A percentile compares a stretch with the other conserved stretches of the same genome.
These are phyloP conservation scores for Fusarium concolor DNA, from an alignment of 2,329 filamentous ascomycete genomes.

Conservation along the genomic window DNA sequence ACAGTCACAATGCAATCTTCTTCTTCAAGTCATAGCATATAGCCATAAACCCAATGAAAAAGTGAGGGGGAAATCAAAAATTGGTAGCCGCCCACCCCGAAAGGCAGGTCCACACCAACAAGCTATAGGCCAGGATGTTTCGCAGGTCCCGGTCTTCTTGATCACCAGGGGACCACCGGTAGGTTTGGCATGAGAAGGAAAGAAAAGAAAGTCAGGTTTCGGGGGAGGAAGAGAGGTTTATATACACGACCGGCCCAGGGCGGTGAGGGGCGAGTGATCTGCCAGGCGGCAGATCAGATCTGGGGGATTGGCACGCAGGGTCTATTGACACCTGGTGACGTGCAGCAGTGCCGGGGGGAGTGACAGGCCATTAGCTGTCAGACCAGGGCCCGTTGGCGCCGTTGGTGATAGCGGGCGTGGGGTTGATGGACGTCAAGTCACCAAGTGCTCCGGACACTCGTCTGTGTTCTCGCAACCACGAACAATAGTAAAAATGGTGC, in stretches of 20 bases:
- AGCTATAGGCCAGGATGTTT: constrained; percentile 6
- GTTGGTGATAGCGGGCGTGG: constrained; percentile 6
- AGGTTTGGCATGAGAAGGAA: background rate
- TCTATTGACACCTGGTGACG: constrained; percentile 2
- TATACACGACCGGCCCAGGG: constrained; percentile 7
- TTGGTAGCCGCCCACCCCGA: constrained; percentile 7
- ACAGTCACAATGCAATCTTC: constrained; percentile 2
- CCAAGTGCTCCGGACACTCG: constrained; percentile 13
- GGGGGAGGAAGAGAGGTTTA: background rate
- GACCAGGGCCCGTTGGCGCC: background rate
- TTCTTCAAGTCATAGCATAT: constrained; percentile 39
- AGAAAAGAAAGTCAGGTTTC: background rate
- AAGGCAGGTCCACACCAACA: background rate
- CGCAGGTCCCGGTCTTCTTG: constrained; percentile 23
- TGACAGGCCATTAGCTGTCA: constrained; percentile 5
- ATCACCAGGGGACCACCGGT: constrained; percentile 22
- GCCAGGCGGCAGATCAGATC: constrained; percentile 7
- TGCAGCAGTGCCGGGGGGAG: constrained; percentile 1
- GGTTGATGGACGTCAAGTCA: constrained; percentile 11
- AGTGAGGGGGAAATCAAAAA: constrained; percentile 28
- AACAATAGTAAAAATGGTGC: background rate
- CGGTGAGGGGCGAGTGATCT: constrained; percentile 33
- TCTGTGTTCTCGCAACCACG: constrained; percentile 16
- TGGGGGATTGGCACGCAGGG: background rate
- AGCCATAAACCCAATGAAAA: constrained; percentile 37